Percentiles rank a stretch among this genome's conserved stretches.
These are phyloP conservation scores for Globisporangium echinulatum DNA, from an alignment of 352 stramenopile species.

Conservation along the genomic window DNA sequence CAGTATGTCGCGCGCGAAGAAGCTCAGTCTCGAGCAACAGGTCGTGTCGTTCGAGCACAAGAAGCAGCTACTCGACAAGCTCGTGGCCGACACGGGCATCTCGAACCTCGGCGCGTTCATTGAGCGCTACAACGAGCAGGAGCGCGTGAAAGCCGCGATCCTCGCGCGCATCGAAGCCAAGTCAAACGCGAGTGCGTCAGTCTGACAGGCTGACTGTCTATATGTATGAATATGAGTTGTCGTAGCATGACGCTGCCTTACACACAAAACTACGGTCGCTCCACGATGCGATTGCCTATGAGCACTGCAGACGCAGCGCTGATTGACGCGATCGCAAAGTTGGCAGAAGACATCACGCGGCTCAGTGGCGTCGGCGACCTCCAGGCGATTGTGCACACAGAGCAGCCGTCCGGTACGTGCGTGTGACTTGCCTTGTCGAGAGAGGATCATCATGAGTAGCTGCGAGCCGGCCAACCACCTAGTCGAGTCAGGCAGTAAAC, in stretches of 20 bases:
- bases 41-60: constrained; percentile 69
- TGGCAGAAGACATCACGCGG: constrained; percentile 48
- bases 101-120: constrained; percentile 62
- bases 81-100: constrained; percentile 43
- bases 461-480: too few species aligned
- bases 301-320: constrained; percentile 30
- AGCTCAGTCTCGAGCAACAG: constrained; percentile 52
- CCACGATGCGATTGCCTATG: not conserved
- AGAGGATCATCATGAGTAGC: not conserved
- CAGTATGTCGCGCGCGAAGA: constrained; percentile 37
- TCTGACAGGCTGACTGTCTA: not conserved
- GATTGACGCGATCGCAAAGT: constrained; percentile 35
- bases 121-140: constrained; percentile 52
- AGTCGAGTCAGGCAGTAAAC: too few species aligned
- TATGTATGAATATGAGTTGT: not conserved
- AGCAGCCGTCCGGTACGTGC: constrained; percentile 36
- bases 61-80: constrained; percentile 47
- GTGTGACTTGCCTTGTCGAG: not conserved
- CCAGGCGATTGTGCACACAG: constrained; percentile 25
- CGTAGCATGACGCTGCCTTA: not conserved
- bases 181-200: constrained; percentile 31
- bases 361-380: constrained; percentile 42
- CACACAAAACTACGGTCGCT: not conserved
- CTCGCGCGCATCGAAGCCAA: constrained; percentile 48
- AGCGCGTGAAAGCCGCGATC: constrained; percentile 39